phyloP scores from a whole-genome alignment of 1,284 basidiomycete genomes.

The Melanopsichium pennsylvanicum region DNA sequence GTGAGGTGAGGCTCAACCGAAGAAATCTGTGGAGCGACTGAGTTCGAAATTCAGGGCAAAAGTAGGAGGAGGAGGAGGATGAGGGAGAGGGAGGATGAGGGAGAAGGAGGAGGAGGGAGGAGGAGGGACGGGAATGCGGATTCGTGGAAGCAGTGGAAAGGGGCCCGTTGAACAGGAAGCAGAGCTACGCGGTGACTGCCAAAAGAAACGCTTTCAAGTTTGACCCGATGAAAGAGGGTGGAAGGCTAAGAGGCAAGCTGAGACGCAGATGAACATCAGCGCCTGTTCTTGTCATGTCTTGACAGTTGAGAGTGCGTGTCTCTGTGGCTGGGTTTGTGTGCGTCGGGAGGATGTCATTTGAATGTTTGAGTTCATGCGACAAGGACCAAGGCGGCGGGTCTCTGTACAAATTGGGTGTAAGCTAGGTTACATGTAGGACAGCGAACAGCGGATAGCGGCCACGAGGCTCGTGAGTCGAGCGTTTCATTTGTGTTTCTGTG shows the following conservation, averaged over 20 bases:
- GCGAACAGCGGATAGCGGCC: too few species aligned
- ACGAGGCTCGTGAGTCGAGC: constrained; percentile 9
- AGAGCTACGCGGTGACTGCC: too few species aligned
- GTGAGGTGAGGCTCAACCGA: too few species aligned
- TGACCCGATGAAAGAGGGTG: constrained; percentile 14
- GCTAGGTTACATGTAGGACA: too few species aligned
- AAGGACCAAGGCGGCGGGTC: constrained; percentile 8
- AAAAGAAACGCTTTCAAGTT: too few species aligned
- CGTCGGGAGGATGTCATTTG: neutral
- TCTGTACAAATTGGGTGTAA: too few species aligned
- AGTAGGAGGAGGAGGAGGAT: neutral
- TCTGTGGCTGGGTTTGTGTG: neutral
- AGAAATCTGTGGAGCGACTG: too few species aligned
- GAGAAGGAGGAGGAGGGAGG: neutral
- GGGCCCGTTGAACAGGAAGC: constrained; percentile 29
- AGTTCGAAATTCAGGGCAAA: too few species aligned
- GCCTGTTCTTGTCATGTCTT: too few species aligned
- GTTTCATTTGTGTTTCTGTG: constrained; percentile 13
- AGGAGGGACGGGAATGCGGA: neutral
- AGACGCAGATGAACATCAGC: too few species aligned
- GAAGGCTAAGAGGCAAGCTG: neutral
- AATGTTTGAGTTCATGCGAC: constrained; percentile 18
- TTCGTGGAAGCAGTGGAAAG: constrained; percentile 3
- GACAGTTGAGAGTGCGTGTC: too few species aligned
- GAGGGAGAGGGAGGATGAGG: neutral